These are phyloP conservation scores for Hortiboletus campestris DNA, from an alignment of 768 basidiomycete genomes.

Conservation along the genomic window DNA sequence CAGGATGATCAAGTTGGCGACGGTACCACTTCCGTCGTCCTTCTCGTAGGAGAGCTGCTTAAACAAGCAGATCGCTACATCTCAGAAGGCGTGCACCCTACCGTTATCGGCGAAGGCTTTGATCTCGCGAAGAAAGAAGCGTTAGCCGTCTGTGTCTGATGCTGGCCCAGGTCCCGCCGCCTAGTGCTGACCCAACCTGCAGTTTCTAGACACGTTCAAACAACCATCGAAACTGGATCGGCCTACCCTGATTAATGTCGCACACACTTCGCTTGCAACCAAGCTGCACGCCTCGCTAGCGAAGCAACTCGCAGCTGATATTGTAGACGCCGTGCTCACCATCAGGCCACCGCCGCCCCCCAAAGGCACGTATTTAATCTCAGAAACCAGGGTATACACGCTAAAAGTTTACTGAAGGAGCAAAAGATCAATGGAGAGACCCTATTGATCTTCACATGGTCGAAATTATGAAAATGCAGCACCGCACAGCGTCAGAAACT, in stretches of 20 bases:
- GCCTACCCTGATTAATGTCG: conserved; percentile 88
- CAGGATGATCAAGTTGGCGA: conserved; percentile 99
- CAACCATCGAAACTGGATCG: conserved; percentile 76
- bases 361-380: conserved; percentile 45
- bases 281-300: conserved; percentile 84
- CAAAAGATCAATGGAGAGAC: conserved; percentile 69
- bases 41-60: conserved; percentile 92
- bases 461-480: conserved; percentile 99
- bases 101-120: conserved; percentile 92
- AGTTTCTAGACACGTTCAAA: conserved; percentile 96
- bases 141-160: conserved; percentile 58
- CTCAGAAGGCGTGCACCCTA: conserved; percentile 97
- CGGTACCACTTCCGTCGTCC: conserved; percentile 95
- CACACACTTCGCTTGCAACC: conserved; percentile 92
- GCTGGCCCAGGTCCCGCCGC: conserved; percentile 9
- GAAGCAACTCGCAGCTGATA: conserved; percentile 83
- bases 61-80: conserved; percentile 98
- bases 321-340: conserved; percentile 92
- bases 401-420: conserved; percentile 40
- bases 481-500: conserved; percentile 96
- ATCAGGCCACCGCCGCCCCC: conserved; percentile 71
- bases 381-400: conserved; percentile 25
- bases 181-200: conserved; percentile 21
- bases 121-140: conserved; percentile 98
- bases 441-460: conserved; percentile 99